These are phyloP conservation scores for Scheffersomyces amazonensis DNA, from an alignment of 805 yeast genomes.

Conservation along the genomic window DNA sequence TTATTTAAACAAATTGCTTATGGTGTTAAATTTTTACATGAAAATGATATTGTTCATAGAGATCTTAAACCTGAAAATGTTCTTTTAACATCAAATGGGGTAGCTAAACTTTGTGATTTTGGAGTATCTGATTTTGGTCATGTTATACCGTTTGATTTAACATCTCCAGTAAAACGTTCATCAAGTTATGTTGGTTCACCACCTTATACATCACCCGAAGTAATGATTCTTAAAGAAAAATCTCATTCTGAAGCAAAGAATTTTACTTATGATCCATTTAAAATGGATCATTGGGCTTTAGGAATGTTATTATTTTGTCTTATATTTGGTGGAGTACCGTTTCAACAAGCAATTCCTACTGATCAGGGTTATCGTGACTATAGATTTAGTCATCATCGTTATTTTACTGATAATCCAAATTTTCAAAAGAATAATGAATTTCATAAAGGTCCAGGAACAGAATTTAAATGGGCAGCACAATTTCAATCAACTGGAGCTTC, in stretches of 20 bases:
- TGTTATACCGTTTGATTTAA: conserved; percentile 47
- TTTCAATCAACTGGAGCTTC: conserved; percentile 60
- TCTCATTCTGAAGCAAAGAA: conserved; percentile 28
- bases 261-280: conserved; percentile 58
- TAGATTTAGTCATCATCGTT: conserved; percentile 44
- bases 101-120: conserved; percentile 70
- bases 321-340: conserved; percentile 59
- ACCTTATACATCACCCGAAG: conserved; percentile 80
- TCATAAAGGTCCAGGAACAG: conserved; percentile 63
- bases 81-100: conserved; percentile 55
- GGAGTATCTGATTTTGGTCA: conserved; percentile 72
- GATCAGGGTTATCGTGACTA: conserved; percentile 55
- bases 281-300: conserved; percentile 70
- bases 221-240: conserved; percentile 46
- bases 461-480: conserved; percentile 65
- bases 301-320: conserved; percentile 67
- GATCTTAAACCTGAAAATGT: conserved; percentile 78
- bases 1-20: conserved; percentile 64
- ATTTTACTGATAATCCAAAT: conserved; percentile 38
- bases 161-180: conserved; percentile 36
- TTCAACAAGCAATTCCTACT: conserved; percentile 48
- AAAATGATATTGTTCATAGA: conserved; percentile 64
- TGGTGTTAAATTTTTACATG: conserved; percentile 63
- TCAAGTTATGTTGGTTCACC: conserved; percentile 71
- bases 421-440: conserved; percentile 47